phyloP scores from a whole-genome alignment of 1,139 yeast genomes.

The Pichia sp. region DNA sequence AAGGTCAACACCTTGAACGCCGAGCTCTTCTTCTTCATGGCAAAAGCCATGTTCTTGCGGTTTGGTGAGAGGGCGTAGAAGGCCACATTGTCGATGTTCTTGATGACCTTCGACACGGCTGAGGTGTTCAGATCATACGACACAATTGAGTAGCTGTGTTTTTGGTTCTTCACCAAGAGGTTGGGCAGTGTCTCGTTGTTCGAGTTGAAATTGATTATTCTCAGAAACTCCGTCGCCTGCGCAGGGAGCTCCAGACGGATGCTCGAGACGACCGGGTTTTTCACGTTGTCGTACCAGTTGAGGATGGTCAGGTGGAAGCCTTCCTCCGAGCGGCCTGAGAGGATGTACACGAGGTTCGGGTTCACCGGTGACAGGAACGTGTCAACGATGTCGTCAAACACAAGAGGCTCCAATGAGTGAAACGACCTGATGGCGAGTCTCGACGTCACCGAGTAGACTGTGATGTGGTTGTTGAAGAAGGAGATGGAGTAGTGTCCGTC shows the following conservation, averaged over 20 bases:
- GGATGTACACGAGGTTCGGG: slow-evolving; percentile 43
- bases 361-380: slow-evolving; percentile 39
- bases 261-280: slow-evolving; percentile 21
- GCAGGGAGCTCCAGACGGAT: not conserved
- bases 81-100: slow-evolving; percentile 37
- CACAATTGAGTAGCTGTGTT: slow-evolving; percentile 6
- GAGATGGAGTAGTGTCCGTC: slow-evolving; percentile 64
- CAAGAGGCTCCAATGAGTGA: slow-evolving; percentile 26
- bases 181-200: slow-evolving; percentile 10
- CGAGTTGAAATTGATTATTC: slow-evolving; percentile 11
- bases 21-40: not conserved
- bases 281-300: slow-evolving; percentile 56
- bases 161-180: slow-evolving; percentile 7
- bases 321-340: slow-evolving; percentile 38
- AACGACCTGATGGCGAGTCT: slow-evolving; percentile 68
- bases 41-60: slow-evolving; percentile 35
- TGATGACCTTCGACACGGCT: slow-evolving; percentile 29
- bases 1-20: slow-evolving; percentile 10
- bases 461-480: slow-evolving; percentile 63
- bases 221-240: not conserved
- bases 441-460: slow-evolving; percentile 70
- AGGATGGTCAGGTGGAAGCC: slow-evolving; percentile 31
- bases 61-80: slow-evolving; percentile 47
- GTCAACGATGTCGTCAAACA: slow-evolving; percentile 34
- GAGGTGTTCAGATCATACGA: slow-evolving; percentile 35